Conservation (phyloP, 441 rosid genomes). For the Aleurites moluccanus region DNA sequence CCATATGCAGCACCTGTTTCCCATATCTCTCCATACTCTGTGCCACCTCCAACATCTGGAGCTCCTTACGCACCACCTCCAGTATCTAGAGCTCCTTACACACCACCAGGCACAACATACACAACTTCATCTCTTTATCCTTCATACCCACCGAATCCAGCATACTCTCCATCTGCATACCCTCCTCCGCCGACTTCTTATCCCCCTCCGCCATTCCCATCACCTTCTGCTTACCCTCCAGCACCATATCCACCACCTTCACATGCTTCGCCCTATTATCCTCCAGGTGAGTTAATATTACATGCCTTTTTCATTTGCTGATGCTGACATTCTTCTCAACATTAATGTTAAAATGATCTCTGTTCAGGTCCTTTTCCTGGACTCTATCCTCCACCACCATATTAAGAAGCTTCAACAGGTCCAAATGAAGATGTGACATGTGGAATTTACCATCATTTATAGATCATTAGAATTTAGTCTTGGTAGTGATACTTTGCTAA, state of each 20-base stretch:
- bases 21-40: slow-evolving; percentile 36
- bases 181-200: slow-evolving; percentile 48
- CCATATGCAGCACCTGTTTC: slow-evolving; percentile 37
- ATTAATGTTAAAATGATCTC: slow-evolving; percentile 16
- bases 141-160: slow-evolving; percentile 25
- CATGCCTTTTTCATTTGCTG: background rate
- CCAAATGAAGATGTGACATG: slow-evolving; percentile 8
- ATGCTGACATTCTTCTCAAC: background rate
- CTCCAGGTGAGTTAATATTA: slow-evolving; percentile 31
- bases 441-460: slow-evolving; percentile 4
- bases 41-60: slow-evolving; percentile 37
- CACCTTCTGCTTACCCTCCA: slow-evolving; percentile 51
- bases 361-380: slow-evolving; percentile 57
- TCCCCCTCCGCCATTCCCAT: slow-evolving; percentile 35
- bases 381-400: slow-evolving; percentile 60
- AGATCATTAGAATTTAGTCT: slow-evolving; percentile 4
- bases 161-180: slow-evolving; percentile 39
- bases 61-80: slow-evolving; percentile 41
- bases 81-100: slow-evolving; percentile 29
- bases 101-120: slow-evolving; percentile 33
- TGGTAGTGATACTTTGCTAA: background rate
- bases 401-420: slow-evolving; percentile 32
- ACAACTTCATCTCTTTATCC: slow-evolving; percentile 31
- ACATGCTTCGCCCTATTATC: slow-evolving; percentile 37
- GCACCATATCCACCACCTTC: slow-evolving; percentile 49